phyloP scores from a whole-genome alignment of 805 yeast genomes.

The Pichia nanzhaoensis region DNA sequence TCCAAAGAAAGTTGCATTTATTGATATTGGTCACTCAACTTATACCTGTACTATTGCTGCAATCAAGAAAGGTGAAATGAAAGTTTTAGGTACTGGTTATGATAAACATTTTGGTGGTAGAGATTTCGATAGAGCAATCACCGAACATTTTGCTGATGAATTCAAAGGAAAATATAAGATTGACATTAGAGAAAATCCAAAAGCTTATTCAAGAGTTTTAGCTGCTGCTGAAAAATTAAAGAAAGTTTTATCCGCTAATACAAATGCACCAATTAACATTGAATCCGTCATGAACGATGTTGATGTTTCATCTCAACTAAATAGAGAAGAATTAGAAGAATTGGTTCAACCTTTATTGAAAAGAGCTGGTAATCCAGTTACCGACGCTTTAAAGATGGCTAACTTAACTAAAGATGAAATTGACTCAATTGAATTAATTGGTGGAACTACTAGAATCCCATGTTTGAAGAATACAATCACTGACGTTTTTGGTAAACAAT shows the following conservation, averaged over 20 bases:
- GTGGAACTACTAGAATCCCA: slow-evolving; percentile 99
- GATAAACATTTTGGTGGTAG: slow-evolving; percentile 99
- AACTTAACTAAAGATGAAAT: slow-evolving; percentile 64
- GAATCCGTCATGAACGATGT: slow-evolving; percentile 97
- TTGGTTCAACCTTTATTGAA: slow-evolving; percentile 74
- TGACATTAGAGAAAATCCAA: slow-evolving; percentile 83
- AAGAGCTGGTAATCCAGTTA: slow-evolving; percentile 71
- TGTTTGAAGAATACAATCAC: slow-evolving; percentile 74
- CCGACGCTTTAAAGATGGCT: slow-evolving; percentile 75
- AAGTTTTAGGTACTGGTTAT: slow-evolving; percentile 83
- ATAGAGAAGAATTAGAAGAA: slow-evolving; percentile 91
- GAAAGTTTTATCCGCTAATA: slow-evolving; percentile 94
- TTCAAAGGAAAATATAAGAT: slow-evolving; percentile 89
- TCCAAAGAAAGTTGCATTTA: slow-evolving; percentile 83
- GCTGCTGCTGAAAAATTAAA: slow-evolving; percentile 89
- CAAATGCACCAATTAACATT: slow-evolving; percentile 87
- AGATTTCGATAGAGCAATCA: slow-evolving; percentile 88
- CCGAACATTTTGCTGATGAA: slow-evolving; percentile 91
- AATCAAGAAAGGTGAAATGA: slow-evolving; percentile 93
- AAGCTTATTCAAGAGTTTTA: slow-evolving; percentile 90
- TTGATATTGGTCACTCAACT: slow-evolving; percentile 96
- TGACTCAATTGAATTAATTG: slow-evolving; percentile 90
- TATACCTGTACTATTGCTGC: slow-evolving; percentile 86
- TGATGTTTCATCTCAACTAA: slow-evolving; percentile 83
- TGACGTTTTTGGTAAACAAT: slow-evolving; percentile 74